Base-by-base conservation (phyloP, 257 asterid genomes). In the Echium plantagineum region DNA sequence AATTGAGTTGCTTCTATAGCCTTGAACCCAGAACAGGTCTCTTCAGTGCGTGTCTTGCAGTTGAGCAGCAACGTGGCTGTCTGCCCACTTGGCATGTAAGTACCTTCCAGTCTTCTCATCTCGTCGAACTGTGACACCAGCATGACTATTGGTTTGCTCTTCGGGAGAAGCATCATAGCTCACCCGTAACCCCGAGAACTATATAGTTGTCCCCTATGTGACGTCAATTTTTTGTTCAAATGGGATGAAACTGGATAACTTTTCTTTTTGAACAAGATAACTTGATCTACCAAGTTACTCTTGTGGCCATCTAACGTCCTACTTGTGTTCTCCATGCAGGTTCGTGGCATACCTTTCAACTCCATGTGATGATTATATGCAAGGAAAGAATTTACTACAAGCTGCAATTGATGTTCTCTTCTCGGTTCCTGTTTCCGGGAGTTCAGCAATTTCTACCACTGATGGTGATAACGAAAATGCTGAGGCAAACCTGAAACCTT, bases 81-180 rank as follows among this genome's bases (percentile, higher is more conserved):
- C 74, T 82, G 87, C 66, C 94, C 96, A 61, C 58, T 94, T 77
- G 90, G 85, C 73, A 80, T 78, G 98, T 85, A 76, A 78, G 98
- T 75, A 66, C 58, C 57, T 55, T 52, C 12, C 17, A 57, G 60
- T 42, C 18, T 51, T 65, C 28, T 53, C 55, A 48, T 51, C 51
- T 59, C 46, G 17, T 21, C 20, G 46, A 31, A 55, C 32, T 62
- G 31, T 22, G 15, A 55, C 61, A 49, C 58, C 60, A 26, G 22
- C 54, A 24, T 49, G 52, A 35, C 18, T 10, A 49, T 20, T 20
- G 42, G 16, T 38, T 63, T 38, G 61, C 54, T 63, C 22, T 21
- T 48, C 42, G 55, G 35, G 20, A n/a, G 56, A 52, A n/a, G 21
- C 21, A n/a, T n/a, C n/a, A n/a, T n/a, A n/a, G 56, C 3, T 17